These are phyloP conservation scores for Maudiozyma serrabonitensis DNA, from an alignment of 805 yeast species.

Conservation along the genomic window DNA sequence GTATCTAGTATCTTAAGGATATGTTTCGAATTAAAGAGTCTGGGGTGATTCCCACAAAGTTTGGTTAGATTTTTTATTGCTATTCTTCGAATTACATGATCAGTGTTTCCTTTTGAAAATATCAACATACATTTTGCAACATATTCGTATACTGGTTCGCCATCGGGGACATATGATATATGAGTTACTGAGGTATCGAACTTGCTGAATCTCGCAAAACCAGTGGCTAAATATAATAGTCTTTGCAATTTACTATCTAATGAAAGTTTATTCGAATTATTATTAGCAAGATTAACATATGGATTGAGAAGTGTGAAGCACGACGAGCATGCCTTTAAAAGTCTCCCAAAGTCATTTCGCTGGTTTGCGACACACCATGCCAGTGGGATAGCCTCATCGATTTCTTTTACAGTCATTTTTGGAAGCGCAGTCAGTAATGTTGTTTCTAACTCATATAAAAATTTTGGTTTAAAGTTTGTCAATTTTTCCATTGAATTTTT, in stretches of 20 bases:
- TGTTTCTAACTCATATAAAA: slow-evolving; percentile 40
- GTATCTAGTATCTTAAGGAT: slow-evolving; percentile 43
- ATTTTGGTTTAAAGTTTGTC: slow-evolving; percentile 39
- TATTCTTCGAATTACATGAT: slow-evolving; percentile 34
- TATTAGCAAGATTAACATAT: slow-evolving; percentile 29
- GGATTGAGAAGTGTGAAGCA: slow-evolving; percentile 45
- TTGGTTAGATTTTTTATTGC: slow-evolving; percentile 50
- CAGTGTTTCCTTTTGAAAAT: slow-evolving; percentile 36
- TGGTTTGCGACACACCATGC: slow-evolving; percentile 46
- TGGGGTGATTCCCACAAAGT: slow-evolving; percentile 55
- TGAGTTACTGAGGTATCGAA: slow-evolving; percentile 37
- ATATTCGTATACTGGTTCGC: slow-evolving; percentile 49
- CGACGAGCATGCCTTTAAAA: slow-evolving; percentile 56
- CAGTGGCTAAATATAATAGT: slow-evolving; percentile 54
- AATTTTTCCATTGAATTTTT: slow-evolving; percentile 38
- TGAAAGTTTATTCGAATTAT: slow-evolving; percentile 11
- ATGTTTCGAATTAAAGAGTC: slow-evolving; percentile 49
- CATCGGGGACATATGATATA: slow-evolving; percentile 22
- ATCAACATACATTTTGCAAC: slow-evolving; percentile 49
- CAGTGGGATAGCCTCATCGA: slow-evolving; percentile 68
- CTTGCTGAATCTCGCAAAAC: slow-evolving; percentile 61
- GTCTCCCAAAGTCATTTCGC: slow-evolving; percentile 36
- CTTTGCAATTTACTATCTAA: slow-evolving; percentile 42
- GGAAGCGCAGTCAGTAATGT: slow-evolving; percentile 49
- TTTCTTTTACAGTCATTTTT: slow-evolving; percentile 47